Percentiles rank a stretch among this genome's conserved stretches.
phyloP scores from a whole-genome alignment of 2,329 filamentous ascomycete genomes.

The Verticillium nonalfalfae region DNA sequence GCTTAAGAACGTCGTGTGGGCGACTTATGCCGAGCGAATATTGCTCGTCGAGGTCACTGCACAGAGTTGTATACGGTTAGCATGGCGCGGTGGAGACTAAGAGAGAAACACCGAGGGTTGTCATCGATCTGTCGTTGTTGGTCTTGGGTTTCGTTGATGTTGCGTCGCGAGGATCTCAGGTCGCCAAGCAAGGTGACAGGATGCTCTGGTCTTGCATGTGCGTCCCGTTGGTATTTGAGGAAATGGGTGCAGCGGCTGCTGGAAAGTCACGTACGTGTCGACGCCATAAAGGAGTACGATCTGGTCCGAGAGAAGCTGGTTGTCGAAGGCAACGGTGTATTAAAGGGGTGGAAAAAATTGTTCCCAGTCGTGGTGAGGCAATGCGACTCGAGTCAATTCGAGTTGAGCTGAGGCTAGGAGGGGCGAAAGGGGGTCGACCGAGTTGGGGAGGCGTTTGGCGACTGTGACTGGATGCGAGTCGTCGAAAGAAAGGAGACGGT shows the following conservation, averaged over 20 bases:
- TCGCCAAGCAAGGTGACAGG: neutral
- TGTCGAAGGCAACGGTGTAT: neutral
- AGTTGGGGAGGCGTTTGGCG: neutral
- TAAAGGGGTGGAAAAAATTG: neutral
- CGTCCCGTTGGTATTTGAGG: neutral
- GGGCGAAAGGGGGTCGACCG: neutral
- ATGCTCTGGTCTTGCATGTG: neutral
- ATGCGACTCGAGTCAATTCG: neutral
- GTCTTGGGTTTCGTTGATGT: neutral
- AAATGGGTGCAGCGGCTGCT: neutral
- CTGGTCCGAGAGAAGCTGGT: neutral
- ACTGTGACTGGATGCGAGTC: neutral
- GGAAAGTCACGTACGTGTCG: slow-evolving; percentile 11
- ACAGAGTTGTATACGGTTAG: slow-evolving; percentile 9
- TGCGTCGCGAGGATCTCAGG: slow-evolving; percentile 3
- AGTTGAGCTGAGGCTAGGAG: neutral
- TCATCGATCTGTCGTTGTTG: neutral
- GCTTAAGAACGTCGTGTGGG: slow-evolving; percentile 3
- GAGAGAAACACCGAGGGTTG: neutral
- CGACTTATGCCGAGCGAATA: slow-evolving; percentile 7
- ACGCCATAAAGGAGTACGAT: slow-evolving; percentile 10
- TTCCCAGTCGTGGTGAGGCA: neutral
- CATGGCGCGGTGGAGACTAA: neutral
- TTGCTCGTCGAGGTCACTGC: slow-evolving; percentile 13
- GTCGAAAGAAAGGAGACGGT: neutral